These are phyloP conservation scores for Arthrobotrys conoides DNA, from an alignment of 2,329 filamentous ascomycete genomes.

Conservation along the genomic window DNA sequence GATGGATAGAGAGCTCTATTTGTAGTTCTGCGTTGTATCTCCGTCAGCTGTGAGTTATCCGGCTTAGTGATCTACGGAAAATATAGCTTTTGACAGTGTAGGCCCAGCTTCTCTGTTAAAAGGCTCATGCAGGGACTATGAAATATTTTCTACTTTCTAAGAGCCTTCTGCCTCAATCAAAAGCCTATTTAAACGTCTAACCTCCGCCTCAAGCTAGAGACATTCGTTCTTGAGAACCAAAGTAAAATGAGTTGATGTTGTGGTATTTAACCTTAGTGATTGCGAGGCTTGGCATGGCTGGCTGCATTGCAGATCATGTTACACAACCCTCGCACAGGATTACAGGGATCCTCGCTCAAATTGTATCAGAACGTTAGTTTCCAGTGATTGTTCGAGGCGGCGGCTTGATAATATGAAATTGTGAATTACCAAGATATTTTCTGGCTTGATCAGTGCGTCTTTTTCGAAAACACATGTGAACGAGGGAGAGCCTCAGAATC, in stretches of 20 bases:
- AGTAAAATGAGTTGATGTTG: constrained; percentile 3
- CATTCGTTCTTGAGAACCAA: too few species aligned
- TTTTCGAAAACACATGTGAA: not conserved
- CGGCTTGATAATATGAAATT: not conserved
- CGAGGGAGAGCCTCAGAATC: not conserved
- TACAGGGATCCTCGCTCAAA: constrained; percentile 8
- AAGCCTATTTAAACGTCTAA: too few species aligned
- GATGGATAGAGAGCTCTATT: constrained; percentile 9
- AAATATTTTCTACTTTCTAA: too few species aligned
- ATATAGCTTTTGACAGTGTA: too few species aligned
- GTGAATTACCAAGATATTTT: not conserved
- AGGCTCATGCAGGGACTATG: too few species aligned
- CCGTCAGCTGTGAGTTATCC: too few species aligned
- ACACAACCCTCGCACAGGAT: not conserved
- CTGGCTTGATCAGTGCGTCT: not conserved
- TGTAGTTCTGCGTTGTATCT: constrained; percentile 14
- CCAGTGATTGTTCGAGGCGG: not conserved
- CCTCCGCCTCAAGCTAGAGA: too few species aligned
- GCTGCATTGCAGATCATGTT: constrained; percentile 8
- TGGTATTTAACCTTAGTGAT: constrained; percentile 1
- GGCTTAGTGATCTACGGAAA: too few species aligned
- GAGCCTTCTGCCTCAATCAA: too few species aligned
- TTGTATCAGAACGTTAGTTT: not conserved
- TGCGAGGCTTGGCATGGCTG: constrained; percentile 2
- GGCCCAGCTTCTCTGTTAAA: too few species aligned